These are phyloP conservation scores for Vigna trinervia DNA, from an alignment of 306 rosid genomes.

Conservation along the genomic window DNA sequence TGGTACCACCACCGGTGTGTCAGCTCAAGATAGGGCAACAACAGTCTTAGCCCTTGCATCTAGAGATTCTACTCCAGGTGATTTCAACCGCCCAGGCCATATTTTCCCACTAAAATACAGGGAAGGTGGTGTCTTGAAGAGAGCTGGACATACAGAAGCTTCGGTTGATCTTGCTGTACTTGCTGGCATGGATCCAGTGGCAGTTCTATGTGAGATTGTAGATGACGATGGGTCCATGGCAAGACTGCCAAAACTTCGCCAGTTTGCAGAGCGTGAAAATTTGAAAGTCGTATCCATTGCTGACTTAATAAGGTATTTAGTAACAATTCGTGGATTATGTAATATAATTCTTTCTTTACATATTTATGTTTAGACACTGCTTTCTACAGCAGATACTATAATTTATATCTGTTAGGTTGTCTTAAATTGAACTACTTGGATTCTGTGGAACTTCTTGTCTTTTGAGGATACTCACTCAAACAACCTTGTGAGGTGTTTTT, in stretches of 20 bases:
- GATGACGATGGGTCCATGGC: slow-evolving; percentile 99
- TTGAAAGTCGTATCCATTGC: slow-evolving; percentile 91
- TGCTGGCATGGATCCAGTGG: slow-evolving; percentile 86
- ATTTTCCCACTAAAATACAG: slow-evolving; percentile 90
- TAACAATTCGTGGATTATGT: slow-evolving; percentile 19
- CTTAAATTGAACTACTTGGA: slow-evolving; percentile 24
- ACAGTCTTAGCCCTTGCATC: slow-evolving; percentile 94
- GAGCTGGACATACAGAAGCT: slow-evolving; percentile 99
- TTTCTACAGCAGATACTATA: slow-evolving; percentile 22
- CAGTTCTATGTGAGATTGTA: slow-evolving; percentile 88
- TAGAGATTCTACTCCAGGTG: slow-evolving; percentile 77
- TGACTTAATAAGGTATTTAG: slow-evolving; percentile 81
- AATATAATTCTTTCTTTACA: slow-evolving; percentile 9
- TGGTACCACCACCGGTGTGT: slow-evolving; percentile 94
- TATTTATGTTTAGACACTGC: slow-evolving; percentile 22
- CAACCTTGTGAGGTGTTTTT: not conserved
- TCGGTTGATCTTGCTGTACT: slow-evolving; percentile 88
- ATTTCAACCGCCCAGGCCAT: slow-evolving; percentile 97
- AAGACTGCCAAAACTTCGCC: slow-evolving; percentile 86
- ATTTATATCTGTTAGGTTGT: not conserved
- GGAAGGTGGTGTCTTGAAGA: slow-evolving; percentile 96
- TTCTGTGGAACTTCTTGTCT: slow-evolving; percentile 11
- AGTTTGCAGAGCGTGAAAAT: slow-evolving; percentile 71
- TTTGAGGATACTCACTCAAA: slow-evolving; percentile 8
- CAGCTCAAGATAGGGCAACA: slow-evolving; percentile 87